Evolutionary conservation across 2,329 filamentous ascomycete species (phyloP), one percentile per base, ranked within the genome.

Genomic region (Diaporthe vexans): DNA sequence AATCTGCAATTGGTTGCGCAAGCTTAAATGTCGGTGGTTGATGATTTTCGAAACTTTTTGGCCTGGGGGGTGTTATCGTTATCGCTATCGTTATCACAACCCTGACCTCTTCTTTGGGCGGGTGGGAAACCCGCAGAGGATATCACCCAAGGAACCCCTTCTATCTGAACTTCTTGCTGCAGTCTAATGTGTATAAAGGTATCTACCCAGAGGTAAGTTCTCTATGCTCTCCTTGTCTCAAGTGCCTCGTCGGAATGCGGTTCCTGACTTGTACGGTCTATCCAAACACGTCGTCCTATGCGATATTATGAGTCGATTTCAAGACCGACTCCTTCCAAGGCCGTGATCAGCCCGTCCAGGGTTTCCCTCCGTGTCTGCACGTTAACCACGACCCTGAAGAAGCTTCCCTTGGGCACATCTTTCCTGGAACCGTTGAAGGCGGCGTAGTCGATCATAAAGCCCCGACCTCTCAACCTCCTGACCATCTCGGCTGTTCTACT

Each of bases 361-460:
- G 89, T 91, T 6, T 83, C 83, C 75, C 79, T 80, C 65, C 88
- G 78, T 15, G 90, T 91, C 83, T 90, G 88, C 70, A 84, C 85
- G 77, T 91, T 91, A 6, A 91, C 86, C 54, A 91, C 90, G 1
- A 90, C 88, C n/a, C 89, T 84, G 80, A 91, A 88, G 80, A 91
- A 90, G 78, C 86, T 87, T 3, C 90, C 90, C 75, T 81, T 83
- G 9, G 86, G 84, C 35, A 43, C 46, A 26, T 72, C 70, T 26
- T 63, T 63, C 46, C 57, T 72, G 35, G 57, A 43, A 7, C 59
- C 70, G 24, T 72, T 52, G 1, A 89, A 89, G 0, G 89, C 89
- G n/a, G 90, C 88, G 77, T 90, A 91, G 78, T 91, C 90, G 0
- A 90, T 81, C 90, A 91, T 91, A 83, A 88, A 91, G 0, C 89